A percentile compares a stretch with the other conserved stretches of the same genome.
Evolutionary conservation across 2,329 filamentous ascomycete genomes (phyloP).

Genomic region (Lachnellula arida): DNA sequence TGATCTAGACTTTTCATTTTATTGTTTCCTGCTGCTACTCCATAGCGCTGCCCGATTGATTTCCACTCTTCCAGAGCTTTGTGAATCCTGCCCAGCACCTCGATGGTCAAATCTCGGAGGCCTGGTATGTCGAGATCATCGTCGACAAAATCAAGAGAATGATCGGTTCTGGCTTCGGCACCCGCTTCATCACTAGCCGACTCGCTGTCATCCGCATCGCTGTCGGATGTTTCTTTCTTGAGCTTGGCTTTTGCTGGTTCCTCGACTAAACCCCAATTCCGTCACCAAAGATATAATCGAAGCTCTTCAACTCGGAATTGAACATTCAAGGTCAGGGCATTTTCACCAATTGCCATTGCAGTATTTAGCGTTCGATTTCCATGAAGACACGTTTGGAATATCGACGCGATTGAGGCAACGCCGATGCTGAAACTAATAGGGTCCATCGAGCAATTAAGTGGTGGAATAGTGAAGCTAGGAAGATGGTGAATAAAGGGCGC

Average conservation of each 20-base stretch:
- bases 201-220: neutral
- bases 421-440: no score
- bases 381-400: no score
- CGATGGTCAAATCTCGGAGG: neutral
- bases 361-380: no score
- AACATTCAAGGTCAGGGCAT: no score
- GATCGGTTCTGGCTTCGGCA: neutral
- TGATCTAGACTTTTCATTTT: neutral
- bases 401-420: no score
- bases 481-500: no score
- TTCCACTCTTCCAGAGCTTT: neutral
- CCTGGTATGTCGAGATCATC: neutral
- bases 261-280: no score
- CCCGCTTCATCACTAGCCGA: neutral
- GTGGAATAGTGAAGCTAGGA: no score
- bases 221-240: neutral
- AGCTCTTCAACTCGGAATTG: no score
- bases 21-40: neutral
- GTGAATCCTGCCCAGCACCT: slow-evolving; percentile 1
- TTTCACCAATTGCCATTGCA: no score
- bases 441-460: no score
- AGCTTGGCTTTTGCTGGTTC: neutral
- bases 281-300: no score
- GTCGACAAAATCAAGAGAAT: neutral
- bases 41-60: neutral